Evolutionary conservation across 345 rosid species (phyloP), one percentile per base, ranked within the genome.

Genomic region (Alliaria petiolata): DNA sequence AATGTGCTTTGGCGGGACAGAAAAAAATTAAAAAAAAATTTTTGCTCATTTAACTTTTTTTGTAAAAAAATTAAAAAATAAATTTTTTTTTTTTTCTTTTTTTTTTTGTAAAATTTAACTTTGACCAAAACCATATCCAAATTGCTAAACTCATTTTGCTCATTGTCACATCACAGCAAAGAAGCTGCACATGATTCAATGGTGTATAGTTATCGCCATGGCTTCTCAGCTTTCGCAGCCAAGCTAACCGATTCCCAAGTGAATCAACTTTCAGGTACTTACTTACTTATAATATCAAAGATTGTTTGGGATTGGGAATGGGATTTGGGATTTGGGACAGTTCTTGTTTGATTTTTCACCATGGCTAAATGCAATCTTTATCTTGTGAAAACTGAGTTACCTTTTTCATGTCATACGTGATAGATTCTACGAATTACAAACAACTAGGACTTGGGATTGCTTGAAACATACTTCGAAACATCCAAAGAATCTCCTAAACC

Each of bases 171-270:
- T 54, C 69, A 75, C 87, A 86, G 89, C 72, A 82, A 76, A 71
- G 77, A 82, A 61, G 65, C 76, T 7, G 87, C 84, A 13, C 62
- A 78, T 54, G 75, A 81, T 26, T 78, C 63, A 62, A 78, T 88
- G 81, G 78, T 86, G 44, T 83, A 88, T 62, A 86, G 86, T 79
- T 88, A 86, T 85, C 82, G 76, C 68, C 88, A 88, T 76, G 89
- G 87, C 46, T 84, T 88, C 76, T 86, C 89, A 0, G 91, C 87
- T 42, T 88, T 88, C 59, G 88, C 95, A 46, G 95, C 89, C 34
- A 80, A 83, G 75, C 83, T 89, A 36, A 81, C 87, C 1, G 82
- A 79, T 58, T 67, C 77, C 15, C 86, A 83, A 75, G 88, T 83
- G 8, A 79, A 53, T 63, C 69, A 81, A 73, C 77, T 89, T 20